Conservation (phyloP, 441 rosid species). For the Euphorbia corollata region DNA sequence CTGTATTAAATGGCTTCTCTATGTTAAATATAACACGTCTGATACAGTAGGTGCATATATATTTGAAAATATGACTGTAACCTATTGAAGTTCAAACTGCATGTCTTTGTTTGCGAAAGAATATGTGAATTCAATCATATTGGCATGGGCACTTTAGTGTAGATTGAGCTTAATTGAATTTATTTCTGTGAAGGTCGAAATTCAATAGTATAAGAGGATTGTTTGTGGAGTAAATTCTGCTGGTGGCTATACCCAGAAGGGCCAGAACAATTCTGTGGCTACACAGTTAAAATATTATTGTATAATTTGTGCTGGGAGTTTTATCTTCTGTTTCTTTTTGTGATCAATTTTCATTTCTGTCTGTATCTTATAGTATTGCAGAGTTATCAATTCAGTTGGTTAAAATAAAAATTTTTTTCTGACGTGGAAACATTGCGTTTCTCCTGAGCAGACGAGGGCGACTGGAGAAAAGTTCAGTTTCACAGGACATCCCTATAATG, state of each 20-base stretch:
- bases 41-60: background rate
- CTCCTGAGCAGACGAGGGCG: constrained; percentile 54
- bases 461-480: constrained; percentile 54
- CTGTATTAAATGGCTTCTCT: background rate
- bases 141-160: background rate
- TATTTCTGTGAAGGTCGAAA: background rate
- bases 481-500: constrained; percentile 48
- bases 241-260: background rate
- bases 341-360: too few species aligned
- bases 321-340: background rate
- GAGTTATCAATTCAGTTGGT: constrained; percentile 12
- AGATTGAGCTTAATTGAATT: background rate
- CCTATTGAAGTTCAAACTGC: background rate
- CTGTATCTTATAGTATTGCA: background rate
- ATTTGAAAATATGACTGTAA: background rate
- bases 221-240: background rate
- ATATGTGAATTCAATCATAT: background rate
- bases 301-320: constrained; percentile 3
- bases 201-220: background rate
- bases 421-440: background rate
- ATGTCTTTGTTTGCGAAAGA: background rate
- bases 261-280: background rate
- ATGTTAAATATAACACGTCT: background rate
- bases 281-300: background rate
- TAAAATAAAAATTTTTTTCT: constrained; percentile 15